Base-by-base conservation (phyloP, 257 asterid species). In the Ilex asprella region DNA sequence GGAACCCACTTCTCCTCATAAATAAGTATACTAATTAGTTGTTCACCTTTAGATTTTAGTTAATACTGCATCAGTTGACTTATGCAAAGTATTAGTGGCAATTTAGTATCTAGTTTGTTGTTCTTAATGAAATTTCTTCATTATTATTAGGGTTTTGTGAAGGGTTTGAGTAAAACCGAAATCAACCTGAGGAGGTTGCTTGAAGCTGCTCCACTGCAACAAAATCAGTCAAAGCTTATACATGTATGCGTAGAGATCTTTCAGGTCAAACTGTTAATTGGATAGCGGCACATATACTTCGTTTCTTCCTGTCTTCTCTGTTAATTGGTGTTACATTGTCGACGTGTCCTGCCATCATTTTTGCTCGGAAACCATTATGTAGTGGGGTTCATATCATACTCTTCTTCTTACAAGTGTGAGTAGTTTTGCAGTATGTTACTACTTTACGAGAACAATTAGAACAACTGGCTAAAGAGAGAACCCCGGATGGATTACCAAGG, bases 371-470 rank as follows among this genome's bases (percentile, higher is more conserved):
- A 27, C 52, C 51, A 3, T 68, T 70, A 21, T 21, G 27, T 1
- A 21, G 27, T 21, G 27, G 27, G 1, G 27, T 21, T 21, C 27
- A 21, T 21, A 21, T 21, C 27, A 21, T 21, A 21, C 27, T 21
- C 27, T 21, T 21, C 27, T 29, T 62, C 61, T 53, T 55, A 32
- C 39, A 56, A 59, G 30, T 72, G 62, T 32, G 77, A 51, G 64
- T 44, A 49, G 41, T 56, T 54, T n/a, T 68, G 54, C 68, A 92
- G 99, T 93, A 89, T 78, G 94, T 89, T 62, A 86, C 86, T 15
- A 93, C 94, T 35, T 78, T 87, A 67, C 79, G 92, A 30, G 99
- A 89, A 81, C 96, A 78, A 73, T 71, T 93, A 79, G 99, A 93
- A 74, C 93, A 89, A 70, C 75, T 93, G 76, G 84, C 81, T 55